Evolutionary conservation across 2,329 filamentous ascomycete genomes (phyloP), one percentile per base, ranked within the genome.

Genomic region (Colletotrichum tabaci): DNA sequence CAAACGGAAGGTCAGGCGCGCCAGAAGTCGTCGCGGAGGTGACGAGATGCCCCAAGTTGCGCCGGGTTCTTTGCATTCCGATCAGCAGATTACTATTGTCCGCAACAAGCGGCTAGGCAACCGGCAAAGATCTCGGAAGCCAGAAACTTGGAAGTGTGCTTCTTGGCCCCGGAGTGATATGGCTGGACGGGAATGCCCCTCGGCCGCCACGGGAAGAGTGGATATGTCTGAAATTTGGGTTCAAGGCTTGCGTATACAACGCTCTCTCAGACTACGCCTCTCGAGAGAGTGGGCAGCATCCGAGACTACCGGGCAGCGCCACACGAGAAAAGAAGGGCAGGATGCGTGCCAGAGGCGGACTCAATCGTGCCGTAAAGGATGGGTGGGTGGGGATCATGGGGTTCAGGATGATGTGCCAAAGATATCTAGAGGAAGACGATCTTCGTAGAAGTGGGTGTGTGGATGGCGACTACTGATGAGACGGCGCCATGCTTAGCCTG

Each of bases 321-420:
- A 71, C 61, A 55, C 38, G 26, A 26, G 63, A 49, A 61, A 63
- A 57, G 35, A 57, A 30, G 49, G 40, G n/a, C n/a, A 30, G 65
- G 18, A 42, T 46, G 21, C 63, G 50, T 38, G 40, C 13, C 65
- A 69, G 30, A 60, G 42, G 60, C 40, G 53, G 68, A 67, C 57
- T 67, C 63, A 63, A 58, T 67, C 68, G 60, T 40, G 55, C 60
- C 72, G 63, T 62, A 44, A 67, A 52, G 46, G 62, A 68, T 42
- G 72, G 68, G 52, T 72, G 71, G 57, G 72, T 69, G 64, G 72
- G 60, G 68, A 72, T 72, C 68, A 73, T 72, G 68, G 61, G 69
- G 69, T 66, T 53, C 53, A 44, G 61, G 56, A 53, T 71, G 57
- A 56, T 63, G 63, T 58, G 50, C 71, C 55, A 63, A 50, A 26